Conservation (phyloP, 768 basidiomycete genomes). For the Mycena latifolia region DNA sequence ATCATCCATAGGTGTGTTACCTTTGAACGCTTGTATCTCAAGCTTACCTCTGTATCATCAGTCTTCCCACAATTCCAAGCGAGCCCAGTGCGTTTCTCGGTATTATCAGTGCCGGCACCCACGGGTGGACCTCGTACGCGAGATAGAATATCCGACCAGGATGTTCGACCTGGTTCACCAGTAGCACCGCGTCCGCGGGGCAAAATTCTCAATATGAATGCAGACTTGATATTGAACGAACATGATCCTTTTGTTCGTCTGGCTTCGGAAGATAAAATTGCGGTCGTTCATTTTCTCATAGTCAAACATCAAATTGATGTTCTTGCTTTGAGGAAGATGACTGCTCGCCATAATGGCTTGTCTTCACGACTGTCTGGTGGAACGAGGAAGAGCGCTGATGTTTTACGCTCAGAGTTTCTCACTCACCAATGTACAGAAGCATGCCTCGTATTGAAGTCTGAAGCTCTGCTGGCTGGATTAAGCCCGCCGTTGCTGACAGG, state of each 20-base stretch:
- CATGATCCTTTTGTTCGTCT: constrained; percentile 6
- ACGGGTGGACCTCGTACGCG: constrained; percentile 1
- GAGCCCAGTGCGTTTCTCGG: not conserved
- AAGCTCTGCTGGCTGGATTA: not conserved
- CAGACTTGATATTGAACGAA: not conserved
- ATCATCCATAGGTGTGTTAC: not conserved
- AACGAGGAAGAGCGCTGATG: not conserved
- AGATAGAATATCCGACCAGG: constrained; percentile 13
- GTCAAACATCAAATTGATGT: not conserved
- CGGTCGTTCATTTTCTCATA: not conserved
- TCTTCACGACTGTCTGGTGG: not conserved
- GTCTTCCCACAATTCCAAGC: too few species aligned
- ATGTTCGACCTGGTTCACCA: not conserved
- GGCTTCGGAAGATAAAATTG: not conserved
- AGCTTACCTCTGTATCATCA: not conserved
- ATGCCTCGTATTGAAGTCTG: not conserved
- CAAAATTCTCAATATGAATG: too few species aligned
- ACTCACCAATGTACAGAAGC: not conserved
- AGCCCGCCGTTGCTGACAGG: not conserved
- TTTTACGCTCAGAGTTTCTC: not conserved
- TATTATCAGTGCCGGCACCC: too few species aligned
- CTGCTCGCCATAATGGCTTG: not conserved
- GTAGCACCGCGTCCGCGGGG: too few species aligned
- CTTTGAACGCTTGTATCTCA: not conserved
- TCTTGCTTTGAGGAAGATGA: not conserved